A percentile compares a stretch with the other conserved stretches of the same genome.
Conservation (phyloP, 768 basidiomycete genomes). For the Lyophyllum semitale region DNA sequence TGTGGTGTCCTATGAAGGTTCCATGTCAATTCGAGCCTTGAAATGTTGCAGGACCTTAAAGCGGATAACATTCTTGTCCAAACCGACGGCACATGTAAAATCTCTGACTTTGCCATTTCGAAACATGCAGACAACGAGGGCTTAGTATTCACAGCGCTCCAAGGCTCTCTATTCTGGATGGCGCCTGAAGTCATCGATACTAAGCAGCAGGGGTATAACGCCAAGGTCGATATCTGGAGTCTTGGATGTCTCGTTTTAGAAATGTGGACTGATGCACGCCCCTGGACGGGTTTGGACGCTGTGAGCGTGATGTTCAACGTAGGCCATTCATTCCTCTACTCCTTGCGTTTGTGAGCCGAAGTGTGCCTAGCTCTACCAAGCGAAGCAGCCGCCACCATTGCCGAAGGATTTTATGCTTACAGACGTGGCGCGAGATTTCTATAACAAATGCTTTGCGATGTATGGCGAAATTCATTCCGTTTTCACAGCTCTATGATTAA, state of each 20-base stretch:
- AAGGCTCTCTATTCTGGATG: constrained; percentile 99
- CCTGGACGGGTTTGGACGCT: constrained; percentile 88
- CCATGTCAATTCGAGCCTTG: neutral
- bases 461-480: constrained; percentile 26
- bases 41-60: constrained; percentile 76
- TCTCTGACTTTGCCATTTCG: constrained; percentile 96
- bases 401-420: constrained; percentile 78
- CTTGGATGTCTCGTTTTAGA: constrained; percentile 95
- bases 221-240: constrained; percentile 98
- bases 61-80: constrained; percentile 97
- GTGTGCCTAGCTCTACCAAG: neutral
- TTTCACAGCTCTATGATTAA: neutral
- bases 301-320: constrained; percentile 94
- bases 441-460: constrained; percentile 86
- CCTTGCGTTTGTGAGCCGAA: constrained; percentile 77
- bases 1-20: neutral
- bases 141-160: constrained; percentile 88
- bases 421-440: constrained; percentile 76
- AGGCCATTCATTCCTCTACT: constrained; percentile 16
- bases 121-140: constrained; percentile 84
- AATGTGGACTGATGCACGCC: constrained; percentile 94
- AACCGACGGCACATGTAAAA: constrained; percentile 88
- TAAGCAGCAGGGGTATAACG: constrained; percentile 86
- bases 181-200: constrained; percentile 91
- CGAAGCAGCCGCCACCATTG: constrained; percentile 72